These are phyloP conservation scores for Dioszegia aurantiaca DNA, from an alignment of 768 basidiomycete species.

Conservation along the genomic window DNA sequence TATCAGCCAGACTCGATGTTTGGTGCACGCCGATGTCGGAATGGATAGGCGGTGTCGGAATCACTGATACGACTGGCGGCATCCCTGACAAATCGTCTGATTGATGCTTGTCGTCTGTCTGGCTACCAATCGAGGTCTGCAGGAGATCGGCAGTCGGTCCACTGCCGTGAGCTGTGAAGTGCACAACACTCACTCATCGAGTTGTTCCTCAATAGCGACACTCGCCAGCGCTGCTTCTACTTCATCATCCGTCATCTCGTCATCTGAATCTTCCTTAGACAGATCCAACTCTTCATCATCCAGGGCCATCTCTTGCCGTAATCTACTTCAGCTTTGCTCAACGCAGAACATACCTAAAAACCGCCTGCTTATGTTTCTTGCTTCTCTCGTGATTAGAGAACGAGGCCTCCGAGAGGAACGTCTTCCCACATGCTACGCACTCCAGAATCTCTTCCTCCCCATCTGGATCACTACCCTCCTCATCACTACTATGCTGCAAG, in stretches of 20 bases:
- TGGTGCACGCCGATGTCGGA: too few species aligned
- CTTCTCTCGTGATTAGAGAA: constrained; percentile 97
- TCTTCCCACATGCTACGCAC: constrained; percentile 89
- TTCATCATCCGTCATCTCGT: constrained; percentile 34
- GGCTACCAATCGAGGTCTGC: too few species aligned
- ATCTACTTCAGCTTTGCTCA: constrained; percentile 32
- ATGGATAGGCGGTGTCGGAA: too few species aligned
- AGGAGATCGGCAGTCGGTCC: too few species aligned
- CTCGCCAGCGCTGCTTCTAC: constrained; percentile 24
- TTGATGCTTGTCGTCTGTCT: too few species aligned
- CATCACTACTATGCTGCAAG: constrained; percentile 45
- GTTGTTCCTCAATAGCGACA: constrained; percentile 9
- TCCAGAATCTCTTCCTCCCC: constrained; percentile 55
- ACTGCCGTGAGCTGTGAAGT: too few species aligned
- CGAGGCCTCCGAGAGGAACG: constrained; percentile 83
- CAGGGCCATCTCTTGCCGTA: constrained; percentile 71
- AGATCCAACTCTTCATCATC: constrained; percentile 70
- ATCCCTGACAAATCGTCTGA: too few species aligned
- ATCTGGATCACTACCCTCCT: constrained; percentile 33
- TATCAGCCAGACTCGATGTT: too few species aligned
- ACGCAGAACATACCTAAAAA: constrained; percentile 59
- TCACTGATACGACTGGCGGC: too few species aligned
- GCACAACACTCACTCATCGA: neutral
- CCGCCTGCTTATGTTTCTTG: constrained; percentile 85
- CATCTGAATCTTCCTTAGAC: constrained; percentile 29